Evolutionary conservation across 345 rosid species (phyloP), one percentile per base, ranked within the genome.

Genomic region (Lepidium africanum): DNA sequence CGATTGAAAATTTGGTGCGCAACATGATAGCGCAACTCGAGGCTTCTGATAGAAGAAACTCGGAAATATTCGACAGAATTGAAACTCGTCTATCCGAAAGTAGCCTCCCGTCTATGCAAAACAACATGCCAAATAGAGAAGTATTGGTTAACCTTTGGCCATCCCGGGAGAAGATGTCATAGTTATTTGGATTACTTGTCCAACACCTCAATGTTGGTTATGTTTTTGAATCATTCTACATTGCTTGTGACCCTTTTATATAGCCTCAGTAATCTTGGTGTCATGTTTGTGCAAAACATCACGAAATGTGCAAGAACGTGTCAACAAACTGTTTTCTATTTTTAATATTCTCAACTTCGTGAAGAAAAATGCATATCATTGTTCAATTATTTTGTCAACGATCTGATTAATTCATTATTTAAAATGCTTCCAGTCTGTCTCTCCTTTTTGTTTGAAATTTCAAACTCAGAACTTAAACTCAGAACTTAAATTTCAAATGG

Each of bases 151-250:
- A n/a, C n/a, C n/a, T n/a, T n/a, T n/a, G n/a, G n/a, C 69, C 69
- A 71, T 71, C 75, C 69, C 75, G 32, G 33, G 47, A 41, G 47
- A 71, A 71, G 54, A 62, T 62, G 58, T 63, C 75, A 71, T 71
- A 33, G 33, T 47, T 43, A 36, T 55, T 52, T 21, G 53, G 60
- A 10, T 61, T 61, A 38, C 55, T 70, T 52, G 9, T 51, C 48
- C 59, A 65, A 51, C 49, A 16, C 33, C 30, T 66, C 12, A 33
- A 32, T 62, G 55, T 63, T 70, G 38, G 38, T 41, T 51, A 39
- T 59, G 49, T 23, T 10, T 25, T 43, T 62, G 21, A 62, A 43
- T 71, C 19, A 37, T 61, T 71, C 38, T 53, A 43, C 56, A 36
- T 35, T 33, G 54, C 63, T 35, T 62, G 62, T 52, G 14, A 30